These are phyloP conservation scores for Trypanosoma melophagium DNA, from an alignment of 208 protist genomes.

Conservation along the genomic window DNA sequence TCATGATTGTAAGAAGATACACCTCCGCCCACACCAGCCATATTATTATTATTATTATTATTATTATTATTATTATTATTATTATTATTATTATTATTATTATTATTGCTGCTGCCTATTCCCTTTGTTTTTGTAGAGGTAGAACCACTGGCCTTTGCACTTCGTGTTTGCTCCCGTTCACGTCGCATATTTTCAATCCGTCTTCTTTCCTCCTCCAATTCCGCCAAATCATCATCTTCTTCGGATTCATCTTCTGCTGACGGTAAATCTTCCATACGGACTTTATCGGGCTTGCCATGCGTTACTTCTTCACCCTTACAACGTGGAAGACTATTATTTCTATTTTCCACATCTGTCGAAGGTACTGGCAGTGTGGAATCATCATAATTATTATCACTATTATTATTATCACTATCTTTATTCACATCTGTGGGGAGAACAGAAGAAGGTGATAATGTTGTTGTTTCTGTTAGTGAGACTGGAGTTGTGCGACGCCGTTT, in stretches of 20 bases:
- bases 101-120: neutral
- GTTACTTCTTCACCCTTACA: slow-evolving; percentile 7
- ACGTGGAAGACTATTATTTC: no score
- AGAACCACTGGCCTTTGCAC: slow-evolving; percentile 10
- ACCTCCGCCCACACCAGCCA: neutral
- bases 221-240: slow-evolving; percentile 30
- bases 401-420: no score
- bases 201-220: slow-evolving; percentile 48
- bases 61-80: slow-evolving; percentile 1
- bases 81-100: neutral
- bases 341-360: no score
- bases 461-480: neutral
- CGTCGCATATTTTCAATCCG: slow-evolving; percentile 48
- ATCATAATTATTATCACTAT: no score
- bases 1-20: slow-evolving; percentile 57
- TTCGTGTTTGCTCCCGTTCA: slow-evolving; percentile 27
- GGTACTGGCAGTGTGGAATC: no score
- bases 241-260: neutral
- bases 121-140: neutral
- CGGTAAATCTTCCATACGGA: neutral
- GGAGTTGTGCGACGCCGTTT: slow-evolving; percentile 55
- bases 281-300: neutral
- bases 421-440: no score
- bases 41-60: slow-evolving; percentile 1
- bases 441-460: no score